Base-by-base conservation (phyloP, 2,329 filamentous ascomycete species). In the Nigrograna mackinnonii region DNA sequence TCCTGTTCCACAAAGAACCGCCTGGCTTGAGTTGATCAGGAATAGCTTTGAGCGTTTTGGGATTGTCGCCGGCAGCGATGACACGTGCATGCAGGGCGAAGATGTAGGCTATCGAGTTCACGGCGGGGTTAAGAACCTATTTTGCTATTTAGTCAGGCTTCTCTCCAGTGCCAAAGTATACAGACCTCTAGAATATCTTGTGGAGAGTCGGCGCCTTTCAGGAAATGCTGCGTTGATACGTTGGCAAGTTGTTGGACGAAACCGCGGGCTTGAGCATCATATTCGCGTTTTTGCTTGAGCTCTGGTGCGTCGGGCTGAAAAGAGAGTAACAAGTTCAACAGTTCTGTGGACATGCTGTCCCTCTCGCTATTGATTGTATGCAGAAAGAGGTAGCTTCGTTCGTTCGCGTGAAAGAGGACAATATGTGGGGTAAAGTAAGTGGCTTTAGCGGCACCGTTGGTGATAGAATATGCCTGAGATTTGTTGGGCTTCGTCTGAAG, bases 41-140 rank as follows among this genome's bases (percentile, higher is more conserved):
- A 5, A 71, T 53, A 22, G 52, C 52, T 43, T 64, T 68, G 51
- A 40, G 54, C 51, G 17, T 44, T 34, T 40, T 64, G 48, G 41
- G 58, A 62, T 53, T 70, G 63, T 55, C 70, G 59, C 22, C 57
- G 22, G 31, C 47, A 19, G 46, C 62, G 28, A 69, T 60, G 42
- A 82, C 71, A 47, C 77, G 74, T 22, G 73, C 70, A 35, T 73
- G 63, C 26, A 87, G 71, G 35, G 79, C 70, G 47, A 73, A 76
- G 37, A 83, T 67, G 63, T 84, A 86, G 6, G 79, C 71, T 47
- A 86, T 73, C 14, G 79, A 79, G 60, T 86, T 81, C 28, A 73
- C 63, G 6, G 75, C 64, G 16, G 84, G 82, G 52, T 85, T 73
- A 44, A 84, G 67, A 22, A 75, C 52, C 64, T 75, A 24, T 3